Evolutionary conservation across 1,284 basidiomycete genomes (phyloP).

Genomic region (Inonotus obliquus): DNA sequence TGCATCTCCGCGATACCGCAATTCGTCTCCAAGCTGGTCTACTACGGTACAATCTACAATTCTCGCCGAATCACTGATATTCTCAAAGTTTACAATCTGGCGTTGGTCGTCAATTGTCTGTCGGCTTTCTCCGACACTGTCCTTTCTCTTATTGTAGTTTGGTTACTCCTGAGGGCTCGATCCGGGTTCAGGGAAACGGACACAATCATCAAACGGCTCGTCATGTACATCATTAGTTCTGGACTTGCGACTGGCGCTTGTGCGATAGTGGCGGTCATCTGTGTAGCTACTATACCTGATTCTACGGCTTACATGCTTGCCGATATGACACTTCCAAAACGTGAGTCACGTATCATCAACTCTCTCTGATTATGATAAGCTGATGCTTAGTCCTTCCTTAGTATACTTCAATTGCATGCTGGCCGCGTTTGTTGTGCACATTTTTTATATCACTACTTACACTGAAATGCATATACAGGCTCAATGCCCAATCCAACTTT

Average conservation of each 20-base stretch:
- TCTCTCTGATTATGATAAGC: not conserved
- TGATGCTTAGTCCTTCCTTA: not conserved
- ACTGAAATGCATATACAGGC: not conserved
- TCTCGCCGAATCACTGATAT: not conserved
- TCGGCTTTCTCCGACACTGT: not conserved
- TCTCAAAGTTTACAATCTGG: not conserved
- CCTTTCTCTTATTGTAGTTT: not conserved
- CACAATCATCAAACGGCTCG: not conserved
- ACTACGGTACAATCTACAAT: not conserved
- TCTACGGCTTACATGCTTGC: not conserved
- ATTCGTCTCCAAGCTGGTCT: not conserved
- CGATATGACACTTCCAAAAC: not conserved
- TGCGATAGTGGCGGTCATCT: slow-evolving; percentile 4
- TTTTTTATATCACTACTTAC: not conserved
- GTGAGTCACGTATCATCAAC: not conserved
- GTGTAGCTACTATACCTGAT: not conserved
- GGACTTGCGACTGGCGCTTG: not conserved
- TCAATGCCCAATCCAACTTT: not conserved
- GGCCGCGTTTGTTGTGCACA: not conserved
- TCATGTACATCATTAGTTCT: slow-evolving; percentile 7
- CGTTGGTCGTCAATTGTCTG: not conserved
- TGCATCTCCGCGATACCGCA: not conserved
- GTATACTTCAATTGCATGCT: not conserved
- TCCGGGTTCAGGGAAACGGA: slow-evolving; percentile 10
- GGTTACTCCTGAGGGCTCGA: not conserved